phyloP scores from a whole-genome alignment of 2,329 filamentous ascomycete genomes.

The Monilinia fructicola region DNA sequence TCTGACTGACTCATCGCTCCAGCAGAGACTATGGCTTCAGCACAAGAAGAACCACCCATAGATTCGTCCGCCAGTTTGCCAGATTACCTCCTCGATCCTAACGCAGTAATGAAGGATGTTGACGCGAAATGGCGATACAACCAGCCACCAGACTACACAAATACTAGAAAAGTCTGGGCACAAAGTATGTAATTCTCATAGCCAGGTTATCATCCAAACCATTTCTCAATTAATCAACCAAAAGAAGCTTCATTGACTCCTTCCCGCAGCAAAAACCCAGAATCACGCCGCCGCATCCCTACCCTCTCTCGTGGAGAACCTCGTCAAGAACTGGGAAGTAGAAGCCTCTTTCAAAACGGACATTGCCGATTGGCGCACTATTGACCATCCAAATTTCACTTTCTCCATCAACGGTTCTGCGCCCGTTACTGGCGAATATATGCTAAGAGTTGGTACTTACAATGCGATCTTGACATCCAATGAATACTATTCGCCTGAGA shows the following conservation, averaged over 20 bases:
- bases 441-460: slow-evolving; percentile 68
- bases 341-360: slow-evolving; percentile 67
- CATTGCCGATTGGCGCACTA: slow-evolving; percentile 63
- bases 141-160: slow-evolving; percentile 61
- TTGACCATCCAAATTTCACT: slow-evolving; percentile 58
- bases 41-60: slow-evolving; percentile 17
- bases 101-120: slow-evolving; percentile 57
- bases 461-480: slow-evolving; percentile 65
- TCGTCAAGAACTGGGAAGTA: slow-evolving; percentile 73
- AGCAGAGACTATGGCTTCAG: slow-evolving; percentile 15
- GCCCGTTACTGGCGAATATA: slow-evolving; percentile 58
- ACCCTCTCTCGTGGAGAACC: slow-evolving; percentile 62
- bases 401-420: slow-evolving; percentile 64
- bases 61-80: slow-evolving; percentile 42
- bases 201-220: background rate
- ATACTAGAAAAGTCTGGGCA: slow-evolving; percentile 58
- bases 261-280: slow-evolving; percentile 53
- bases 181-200: slow-evolving; percentile 50
- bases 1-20: background rate
- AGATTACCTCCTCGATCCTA: slow-evolving; percentile 58
- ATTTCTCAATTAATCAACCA: background rate
- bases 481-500: slow-evolving; percentile 61
- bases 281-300: slow-evolving; percentile 57
- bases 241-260: slow-evolving; percentile 1
- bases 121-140: slow-evolving; percentile 59